phyloP scores from a whole-genome alignment of 192 early-diverging fungal species.

The Piromyces finnis region DNA sequence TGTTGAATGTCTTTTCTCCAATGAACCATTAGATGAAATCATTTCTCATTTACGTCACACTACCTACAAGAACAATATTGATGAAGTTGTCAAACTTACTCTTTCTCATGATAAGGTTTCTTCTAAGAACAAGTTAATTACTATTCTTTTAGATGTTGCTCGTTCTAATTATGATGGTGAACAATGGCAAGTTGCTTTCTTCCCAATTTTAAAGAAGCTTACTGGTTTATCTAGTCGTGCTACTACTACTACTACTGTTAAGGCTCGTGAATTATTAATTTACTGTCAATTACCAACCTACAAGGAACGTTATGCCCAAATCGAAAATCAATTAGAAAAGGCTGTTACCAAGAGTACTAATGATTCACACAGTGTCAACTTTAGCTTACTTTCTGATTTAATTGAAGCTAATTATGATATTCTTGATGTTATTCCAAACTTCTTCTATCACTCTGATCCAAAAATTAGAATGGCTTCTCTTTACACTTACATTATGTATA shows the following conservation, averaged over 20 bases:
- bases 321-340: constrained; percentile 61
- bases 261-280: constrained; percentile 86
- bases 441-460: constrained; percentile 75
- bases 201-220: constrained; percentile 55
- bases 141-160: constrained; percentile 64
- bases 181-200: constrained; percentile 42
- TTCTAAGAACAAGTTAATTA: constrained; percentile 55
- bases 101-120: constrained; percentile 71
- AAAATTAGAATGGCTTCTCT: constrained; percentile 64
- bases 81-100: constrained; percentile 44
- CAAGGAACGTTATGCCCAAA: constrained; percentile 68
- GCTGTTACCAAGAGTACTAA: constrained; percentile 56
- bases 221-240: constrained; percentile 55
- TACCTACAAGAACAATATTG: constrained; percentile 59
- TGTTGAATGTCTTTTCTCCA: constrained; percentile 68
- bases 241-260: constrained; percentile 78
- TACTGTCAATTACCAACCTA: constrained; percentile 81
- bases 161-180: constrained; percentile 25
- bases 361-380: constrained; percentile 15
- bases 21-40: constrained; percentile 60
- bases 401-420: constrained; percentile 89
- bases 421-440: constrained; percentile 79
- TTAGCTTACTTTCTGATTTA: constrained; percentile 18
- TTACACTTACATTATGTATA: constrained; percentile 90
- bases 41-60: constrained; percentile 64